These are phyloP conservation scores for Phoenix roebelenii DNA, from an alignment of 176 grass and related monocot species.

Conservation along the genomic window DNA sequence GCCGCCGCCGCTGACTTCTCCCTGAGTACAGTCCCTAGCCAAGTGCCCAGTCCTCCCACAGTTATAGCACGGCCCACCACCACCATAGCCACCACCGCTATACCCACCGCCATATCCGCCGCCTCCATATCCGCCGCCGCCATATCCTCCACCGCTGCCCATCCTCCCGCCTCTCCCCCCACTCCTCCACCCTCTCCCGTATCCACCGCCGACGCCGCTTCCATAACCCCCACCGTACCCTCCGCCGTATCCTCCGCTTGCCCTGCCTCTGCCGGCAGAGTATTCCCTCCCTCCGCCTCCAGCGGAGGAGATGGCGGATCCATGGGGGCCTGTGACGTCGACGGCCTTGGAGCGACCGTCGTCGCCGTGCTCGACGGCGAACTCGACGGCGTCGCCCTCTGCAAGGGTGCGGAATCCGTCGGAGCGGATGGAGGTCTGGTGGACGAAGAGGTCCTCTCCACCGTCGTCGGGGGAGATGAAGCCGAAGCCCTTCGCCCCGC, in stretches of 20 bases:
- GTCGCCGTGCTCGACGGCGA: constrained; percentile 8
- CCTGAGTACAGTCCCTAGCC: constrained; percentile 25
- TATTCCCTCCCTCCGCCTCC: background rate
- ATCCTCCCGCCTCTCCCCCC: too few species aligned
- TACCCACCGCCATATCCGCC: background rate
- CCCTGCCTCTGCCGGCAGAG: constrained; percentile 7
- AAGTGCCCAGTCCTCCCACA: constrained; percentile 22
- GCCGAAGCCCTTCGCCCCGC: constrained; percentile 17
- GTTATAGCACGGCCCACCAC: constrained; percentile 17
- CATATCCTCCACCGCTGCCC: background rate
- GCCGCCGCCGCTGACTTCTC: background rate
- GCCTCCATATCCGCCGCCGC: background rate
- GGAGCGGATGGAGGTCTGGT: constrained; percentile 20
- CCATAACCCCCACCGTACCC: constrained; percentile 9
- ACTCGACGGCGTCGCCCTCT: constrained; percentile 27
- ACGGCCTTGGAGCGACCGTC: constrained; percentile 29
- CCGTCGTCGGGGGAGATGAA: constrained; percentile 23
- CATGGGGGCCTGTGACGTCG: constrained; percentile 15
- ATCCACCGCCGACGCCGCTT: background rate
- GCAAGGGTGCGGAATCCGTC: constrained; percentile 17
- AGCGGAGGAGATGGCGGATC: constrained; percentile 4
- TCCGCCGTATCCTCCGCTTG: constrained; percentile 7
- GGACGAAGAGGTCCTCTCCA: constrained; percentile 26
- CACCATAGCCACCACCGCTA: background rate
- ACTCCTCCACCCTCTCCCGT: too few species aligned